Evolutionary conservation across 805 yeast genomes (phyloP).

Genomic region (Metschnikowia shivogae): DNA sequence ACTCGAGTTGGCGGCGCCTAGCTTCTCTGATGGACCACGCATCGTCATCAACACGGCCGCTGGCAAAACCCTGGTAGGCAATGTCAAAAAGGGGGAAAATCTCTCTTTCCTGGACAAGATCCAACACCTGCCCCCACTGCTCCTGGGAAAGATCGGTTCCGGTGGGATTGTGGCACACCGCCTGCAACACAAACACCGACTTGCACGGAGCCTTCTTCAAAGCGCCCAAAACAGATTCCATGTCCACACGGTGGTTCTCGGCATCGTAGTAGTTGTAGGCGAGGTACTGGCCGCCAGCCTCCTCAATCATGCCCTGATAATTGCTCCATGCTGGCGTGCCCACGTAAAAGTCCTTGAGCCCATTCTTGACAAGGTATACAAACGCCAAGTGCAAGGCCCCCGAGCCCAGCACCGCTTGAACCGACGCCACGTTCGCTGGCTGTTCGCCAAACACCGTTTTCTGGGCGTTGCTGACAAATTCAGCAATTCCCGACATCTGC

Average conservation of each 20-base stretch:
- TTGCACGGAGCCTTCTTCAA: conserved; percentile 28
- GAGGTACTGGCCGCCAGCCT: conserved; percentile 25
- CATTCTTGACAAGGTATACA: conserved; percentile 19
- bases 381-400: conserved; percentile 40
- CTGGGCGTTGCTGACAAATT: conserved; percentile 32
- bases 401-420: conserved; percentile 41
- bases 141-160: conserved; percentile 36
- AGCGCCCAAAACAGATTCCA: conserved; percentile 23
- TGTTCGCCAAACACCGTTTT: conserved; percentile 33
- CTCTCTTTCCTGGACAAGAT: conserved; percentile 21
- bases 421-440: conserved; percentile 28
- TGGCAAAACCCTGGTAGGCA: conserved; percentile 42
- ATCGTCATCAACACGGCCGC: conserved; percentile 27
- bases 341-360: conserved; percentile 25
- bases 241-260: conserved; percentile 26
- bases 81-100: conserved; percentile 35
- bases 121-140: conserved; percentile 34
- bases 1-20: conserved; percentile 23
- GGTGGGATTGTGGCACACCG: conserved; percentile 45
- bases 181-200: conserved; percentile 36
- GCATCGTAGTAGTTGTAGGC: conserved; percentile 31
- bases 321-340: conserved; percentile 41
- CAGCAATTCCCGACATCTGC: conserved; percentile 39
- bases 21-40: conserved; percentile 39
- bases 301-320: conserved; percentile 33